These are phyloP conservation scores for Blastobotrys muscicola DNA, from an alignment of 805 yeast species.

Conservation along the genomic window DNA sequence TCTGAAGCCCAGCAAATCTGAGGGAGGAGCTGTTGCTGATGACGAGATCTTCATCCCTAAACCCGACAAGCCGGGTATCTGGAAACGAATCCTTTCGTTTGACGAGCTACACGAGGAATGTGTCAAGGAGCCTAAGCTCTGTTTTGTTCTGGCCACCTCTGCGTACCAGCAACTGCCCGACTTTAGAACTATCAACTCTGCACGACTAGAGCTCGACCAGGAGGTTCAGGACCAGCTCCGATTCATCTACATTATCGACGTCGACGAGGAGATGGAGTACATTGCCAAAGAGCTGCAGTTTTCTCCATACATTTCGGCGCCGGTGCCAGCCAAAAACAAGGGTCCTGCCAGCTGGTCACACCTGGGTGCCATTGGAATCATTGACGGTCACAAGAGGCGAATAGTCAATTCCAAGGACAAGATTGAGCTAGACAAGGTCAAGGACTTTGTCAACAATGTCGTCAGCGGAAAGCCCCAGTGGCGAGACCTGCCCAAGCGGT, in stretches of 20 bases:
- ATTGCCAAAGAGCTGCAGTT: slow-evolving; percentile 6
- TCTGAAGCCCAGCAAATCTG: too few species aligned
- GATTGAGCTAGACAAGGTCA: slow-evolving; percentile 2
- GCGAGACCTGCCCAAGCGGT: slow-evolving; percentile 1
- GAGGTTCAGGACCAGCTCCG: not conserved
- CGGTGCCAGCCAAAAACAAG: slow-evolving; percentile 6
- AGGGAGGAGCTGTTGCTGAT: too few species aligned
- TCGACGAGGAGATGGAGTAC: slow-evolving; percentile 3
- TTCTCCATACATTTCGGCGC: slow-evolving; percentile 4
- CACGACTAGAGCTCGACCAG: slow-evolving; percentile 1
- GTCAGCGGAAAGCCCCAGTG: not conserved
- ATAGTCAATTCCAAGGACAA: slow-evolving; percentile 10
- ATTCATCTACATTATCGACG: slow-evolving; percentile 3
- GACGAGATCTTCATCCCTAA: too few species aligned
- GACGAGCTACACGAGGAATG: slow-evolving; percentile 3
- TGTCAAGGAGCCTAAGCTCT: not conserved
- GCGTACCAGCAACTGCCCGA: slow-evolving; percentile 3
- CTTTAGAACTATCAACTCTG: slow-evolving; percentile 2
- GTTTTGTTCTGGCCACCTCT: slow-evolving; percentile 5
- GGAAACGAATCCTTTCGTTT: slow-evolving; percentile 3
- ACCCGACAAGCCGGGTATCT: not conserved
- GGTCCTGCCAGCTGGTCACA: slow-evolving; percentile 8
- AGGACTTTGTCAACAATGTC: not conserved
- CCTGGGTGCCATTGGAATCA: slow-evolving; percentile 3
- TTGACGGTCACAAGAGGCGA: slow-evolving; percentile 9